Evolutionary conservation across 2,329 filamentous ascomycete species (phyloP), one percentile per base, ranked within the genome.

Genomic region (Colletotrichum sidae): DNA sequence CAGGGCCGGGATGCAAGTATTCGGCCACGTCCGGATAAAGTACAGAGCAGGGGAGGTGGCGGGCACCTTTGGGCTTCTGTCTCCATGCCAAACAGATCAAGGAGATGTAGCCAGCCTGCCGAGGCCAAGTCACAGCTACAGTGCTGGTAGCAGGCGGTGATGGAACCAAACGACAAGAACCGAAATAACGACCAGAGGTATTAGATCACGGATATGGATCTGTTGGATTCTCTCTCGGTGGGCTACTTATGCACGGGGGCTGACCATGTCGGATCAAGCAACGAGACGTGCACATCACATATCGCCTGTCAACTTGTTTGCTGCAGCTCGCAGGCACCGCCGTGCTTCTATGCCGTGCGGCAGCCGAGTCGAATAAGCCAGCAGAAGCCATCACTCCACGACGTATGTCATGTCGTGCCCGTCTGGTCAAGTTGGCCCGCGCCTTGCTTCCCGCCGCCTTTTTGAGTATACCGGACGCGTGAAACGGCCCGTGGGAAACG

Each of bases 401-500:
- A 17, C 17, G 17, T 17, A 17, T 17, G 17, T 17, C 17, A 17
- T 17, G 17, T 17, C 17, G 17, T 17, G 17, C 17, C 17, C 17
- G 17, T 17, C 17, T 17, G 17, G 17, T 17, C 17, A 17, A 17
- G 17, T 17, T 17, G 17, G 17, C 17, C 17, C 17, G 17, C 17
- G 17, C 12, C 50, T 33, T 41, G 4, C 42, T 46, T 38, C 25
- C 11, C 37, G 34, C 52, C 37, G 51, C n/a, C 45, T 56, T 50
- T 61, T 12, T 55, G 45, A 60, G 60, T 35, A 33, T 60, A 44
- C 33, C 39, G 35, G 37, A 56, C 52, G 17, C 17, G 17, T 37
- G 33, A 52, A 47, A 49, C 58, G 52, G 52, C 46, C 52, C 52
- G 52, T 17, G 25, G 41, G 58, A 46, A 62, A 53, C 62, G 41